phyloP scores from a whole-genome alignment of 23 red algal species.

The Chondrus crispus region DNA sequence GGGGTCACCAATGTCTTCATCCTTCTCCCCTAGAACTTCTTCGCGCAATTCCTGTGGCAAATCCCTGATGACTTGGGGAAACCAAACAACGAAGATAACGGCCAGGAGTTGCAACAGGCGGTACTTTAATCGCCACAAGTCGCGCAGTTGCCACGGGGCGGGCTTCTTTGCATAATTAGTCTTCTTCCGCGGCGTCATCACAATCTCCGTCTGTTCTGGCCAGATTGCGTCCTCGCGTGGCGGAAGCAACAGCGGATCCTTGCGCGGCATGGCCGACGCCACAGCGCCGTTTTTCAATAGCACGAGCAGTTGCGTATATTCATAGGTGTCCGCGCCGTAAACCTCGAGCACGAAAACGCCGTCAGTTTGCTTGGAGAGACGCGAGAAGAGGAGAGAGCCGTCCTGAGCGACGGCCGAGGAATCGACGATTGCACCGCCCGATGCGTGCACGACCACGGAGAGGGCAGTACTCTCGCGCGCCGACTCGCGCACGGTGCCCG shows the following conservation, averaged over 20 bases:
- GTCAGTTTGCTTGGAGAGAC: not conserved
- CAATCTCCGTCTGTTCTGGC: not conserved
- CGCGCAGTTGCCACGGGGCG: not conserved
- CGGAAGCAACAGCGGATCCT: not conserved
- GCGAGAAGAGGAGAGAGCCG: not conserved
- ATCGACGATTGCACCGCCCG: not conserved
- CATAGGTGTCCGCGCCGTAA: not conserved
- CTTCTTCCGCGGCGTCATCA: not conserved
- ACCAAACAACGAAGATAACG: constrained; percentile 33
- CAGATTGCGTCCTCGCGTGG: not conserved
- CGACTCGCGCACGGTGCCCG: too few relatives aligned
- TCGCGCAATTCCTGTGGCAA: constrained; percentile 40
- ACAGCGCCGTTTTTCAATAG: not conserved
- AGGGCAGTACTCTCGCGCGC: too few relatives aligned
- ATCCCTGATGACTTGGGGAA: constrained; percentile 8
- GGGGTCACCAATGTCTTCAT: not conserved
- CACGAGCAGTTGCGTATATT: not conserved
- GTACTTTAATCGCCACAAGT: not conserved
- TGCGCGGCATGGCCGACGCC: not conserved
- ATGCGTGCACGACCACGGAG: not conserved
- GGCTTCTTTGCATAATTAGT: not conserved
- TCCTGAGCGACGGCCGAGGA: not conserved
- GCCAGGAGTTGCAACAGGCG: not conserved
- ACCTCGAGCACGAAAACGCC: not conserved
- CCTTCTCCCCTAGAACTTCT: constrained; percentile 28